Base-by-base conservation (phyloP, 2,329 filamentous ascomycete species). In the Apiospora marii region DNA sequence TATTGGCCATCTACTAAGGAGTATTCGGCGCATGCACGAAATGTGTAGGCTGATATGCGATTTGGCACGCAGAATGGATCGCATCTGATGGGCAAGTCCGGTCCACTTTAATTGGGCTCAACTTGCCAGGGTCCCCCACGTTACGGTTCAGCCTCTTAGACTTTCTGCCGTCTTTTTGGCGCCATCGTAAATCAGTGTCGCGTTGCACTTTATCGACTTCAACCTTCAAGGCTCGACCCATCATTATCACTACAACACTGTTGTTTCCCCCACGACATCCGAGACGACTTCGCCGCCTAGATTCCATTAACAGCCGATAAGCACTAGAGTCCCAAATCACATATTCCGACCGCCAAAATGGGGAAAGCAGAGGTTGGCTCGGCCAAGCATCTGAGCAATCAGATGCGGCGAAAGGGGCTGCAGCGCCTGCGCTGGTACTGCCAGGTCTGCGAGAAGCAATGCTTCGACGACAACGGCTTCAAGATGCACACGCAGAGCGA, bases 381-480 rank as follows among this genome's bases (percentile, higher is more conserved):
- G 72, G 94, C 92, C n/a, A 98, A 98, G 85, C 90, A 94, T 82
- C 89, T 98, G 73, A 91, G 90, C 83, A 98, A 98, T 85, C 93
- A 95, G 84, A 92, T 98, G 86, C 98, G 98, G 84, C 89, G 91
- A 75, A 93, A 94, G 81, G 92, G 91, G 71, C 84, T 91, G 14
- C 93, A 96, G 79, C 89, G 96, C 8, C 87, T 99, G 71, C 90
- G 96, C 81, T 99, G 94, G 93, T 98, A 95, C 85, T 98, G 95
- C 75, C 91, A 93, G 80, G 90, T 93, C 7, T 98, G 95, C 85
- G 89, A 94, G 80, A 87, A 90, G 73, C 92, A 94, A 78, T 91
- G 90, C 81, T 88, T 93, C 73, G 95, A 98, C 81, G 94, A 95
- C 77, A 98, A 98, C 83, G 95, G 92, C 37, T 97, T 95, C 85